Percentiles rank a stretch among this genome's conserved stretches.
Conservation (phyloP, 768 basidiomycete species). For the Lanmaoa rubissima region DNA sequence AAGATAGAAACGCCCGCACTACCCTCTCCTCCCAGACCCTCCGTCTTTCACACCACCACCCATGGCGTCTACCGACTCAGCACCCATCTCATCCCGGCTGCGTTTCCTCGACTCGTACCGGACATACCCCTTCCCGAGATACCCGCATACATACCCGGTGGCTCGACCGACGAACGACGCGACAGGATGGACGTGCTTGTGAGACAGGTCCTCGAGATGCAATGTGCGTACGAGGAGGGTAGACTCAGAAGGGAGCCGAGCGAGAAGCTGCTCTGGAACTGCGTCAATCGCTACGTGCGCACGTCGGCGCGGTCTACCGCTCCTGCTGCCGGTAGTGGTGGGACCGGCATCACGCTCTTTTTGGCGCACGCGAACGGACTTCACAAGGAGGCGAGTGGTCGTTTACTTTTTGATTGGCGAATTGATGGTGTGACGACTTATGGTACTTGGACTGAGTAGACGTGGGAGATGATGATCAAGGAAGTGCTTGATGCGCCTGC, state of each 20-base stretch:
- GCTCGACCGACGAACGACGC: conserved; percentile 8
- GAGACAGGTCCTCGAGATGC: conserved; percentile 20
- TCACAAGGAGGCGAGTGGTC: conserved; percentile 70
- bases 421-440: neutral
- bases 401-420: neutral
- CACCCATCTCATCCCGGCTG: conserved; percentile 32
- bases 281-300: conserved; percentile 64
- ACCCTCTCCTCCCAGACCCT: conserved; percentile 20
- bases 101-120: conserved; percentile 25
- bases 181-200: conserved; percentile 7
- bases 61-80: conserved; percentile 23
- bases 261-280: conserved; percentile 58
- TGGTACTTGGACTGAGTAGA: conserved; percentile 41
- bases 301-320: neutral
- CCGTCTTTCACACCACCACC: conserved; percentile 18
- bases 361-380: conserved; percentile 87
- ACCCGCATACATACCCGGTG: conserved; percentile 11
- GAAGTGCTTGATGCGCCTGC: conserved; percentile 46
- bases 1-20: conserved; percentile 10
- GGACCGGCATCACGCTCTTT: conserved; percentile 56
- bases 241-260: conserved; percentile 16
- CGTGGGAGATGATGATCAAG: conserved; percentile 71
- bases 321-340: too few species aligned
- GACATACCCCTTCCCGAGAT: conserved; percentile 23
- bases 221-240: conserved; percentile 13